Evolutionary conservation across 2,329 filamentous ascomycete genomes (phyloP), one percentile per base, ranked within the genome.

Genomic region (Alternaria sp.): DNA sequence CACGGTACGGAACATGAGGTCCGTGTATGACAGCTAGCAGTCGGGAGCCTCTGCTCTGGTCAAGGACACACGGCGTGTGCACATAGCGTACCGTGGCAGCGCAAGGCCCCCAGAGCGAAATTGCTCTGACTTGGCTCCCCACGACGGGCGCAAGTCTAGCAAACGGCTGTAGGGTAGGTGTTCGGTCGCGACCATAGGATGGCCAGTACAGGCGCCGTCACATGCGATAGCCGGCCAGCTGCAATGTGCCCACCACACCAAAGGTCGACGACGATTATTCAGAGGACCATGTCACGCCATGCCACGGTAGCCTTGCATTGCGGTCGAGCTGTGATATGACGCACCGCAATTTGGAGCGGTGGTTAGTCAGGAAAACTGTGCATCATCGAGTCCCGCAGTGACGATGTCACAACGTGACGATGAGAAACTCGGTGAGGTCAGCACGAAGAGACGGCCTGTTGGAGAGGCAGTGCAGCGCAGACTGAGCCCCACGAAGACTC

Each of bases 371-470:
- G 38, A 54, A 49, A 30, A 49, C 30, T 49, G 49, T 50, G 52
- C 40, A 40, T 52, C 40, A 52, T 38, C 38, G 54, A 60, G 59
- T 63, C 54, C 65, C 50, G 44, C 54, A 53, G 55, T 44, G 56
- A 63, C 45, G 52, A 57, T 57, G 55, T 38, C 50, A 56, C 44
- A 27, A 59, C 53, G 55, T 46, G 54, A 57, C 45, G 34, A 59
- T 57, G 60, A 57, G 57, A 62, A 60, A 59, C 59, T 55, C 71
- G 72, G 73, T 74, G 73, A 73, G 67, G 71, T 70, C 63, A 73
- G 71, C 73, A 64, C 51, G 62, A 64, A 63, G 67, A 67, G 63
- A 62, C 34, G 49, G 61, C 56, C 22, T 54, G 51, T 10, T 25
- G 28, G 18, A 18, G 25, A 20, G 49, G 55, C 55, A 53, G 49